Evolutionary conservation across 2,329 filamentous ascomycete species (phyloP), one percentile per base, ranked within the genome.

Genomic region (Mycocentrospora acerina): DNA sequence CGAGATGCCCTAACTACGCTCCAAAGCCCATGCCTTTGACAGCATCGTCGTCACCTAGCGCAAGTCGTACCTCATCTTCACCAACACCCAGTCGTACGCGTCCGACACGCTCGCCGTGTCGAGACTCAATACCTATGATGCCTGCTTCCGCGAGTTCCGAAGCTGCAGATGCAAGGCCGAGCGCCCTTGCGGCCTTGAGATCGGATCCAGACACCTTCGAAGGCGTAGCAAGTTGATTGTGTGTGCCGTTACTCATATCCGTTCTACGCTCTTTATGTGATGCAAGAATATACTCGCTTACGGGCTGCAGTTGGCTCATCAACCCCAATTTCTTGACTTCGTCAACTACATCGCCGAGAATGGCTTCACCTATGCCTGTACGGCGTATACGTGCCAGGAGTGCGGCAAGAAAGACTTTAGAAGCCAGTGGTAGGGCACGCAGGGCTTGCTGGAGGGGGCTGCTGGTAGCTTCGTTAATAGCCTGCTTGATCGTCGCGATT

Each of bases 401-500:
- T 6, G 90, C 89, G 2, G 88, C 84, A 35, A 98, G 81, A 53
- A 97, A 83, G 24, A 97, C 74, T 61, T 96, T 96, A 10, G 85
- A 83, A 17, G 84, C 79, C 28, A 96, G 77, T 0, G 93, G 88
- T 15, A 97, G 78, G 13, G 83, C 80, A 33, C 89, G 86, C 24
- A 98, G 78, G 60, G 90, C 90, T 63, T 93, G 88, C 62, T 96
- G 91, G 41, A 96, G 74, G 2, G 93, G 93, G 40, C 88, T 95
- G 4, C 87, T 90, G 1, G 91, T 97, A 4, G 91, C 90, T 71
- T 98, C 93, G 57, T 87, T 88, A 67, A 98, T 97, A 24, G 93
- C 93, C 60, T 88, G 83, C 67, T 95, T 95, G 65, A 97, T 86
- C 4, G 89, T 96, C 35, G 86, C 83, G 59, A 97, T 96, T 1